Percentiles rank a stretch among this genome's conserved stretches.
Conservation (phyloP, 495 filamentous ascomycete species). For the Hypoxylon intermedium region DNA sequence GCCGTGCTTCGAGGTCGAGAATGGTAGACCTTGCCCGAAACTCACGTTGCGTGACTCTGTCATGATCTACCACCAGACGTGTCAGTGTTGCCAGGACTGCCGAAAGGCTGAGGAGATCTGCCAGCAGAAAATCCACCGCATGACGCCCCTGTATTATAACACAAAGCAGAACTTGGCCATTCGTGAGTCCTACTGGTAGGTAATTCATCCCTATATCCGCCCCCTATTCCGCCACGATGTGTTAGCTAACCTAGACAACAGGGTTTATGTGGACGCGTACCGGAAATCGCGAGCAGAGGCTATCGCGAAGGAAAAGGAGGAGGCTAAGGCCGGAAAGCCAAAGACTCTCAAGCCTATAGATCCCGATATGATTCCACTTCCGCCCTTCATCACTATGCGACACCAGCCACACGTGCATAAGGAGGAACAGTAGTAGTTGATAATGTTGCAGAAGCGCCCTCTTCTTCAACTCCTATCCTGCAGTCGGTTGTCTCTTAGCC, state of each 20-base stretch:
- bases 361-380: background rate
- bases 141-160: conserved; percentile 20
- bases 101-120: conserved; percentile 26
- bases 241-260: background rate
- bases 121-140: conserved; percentile 21
- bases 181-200: conserved; percentile 25
- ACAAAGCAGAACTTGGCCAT: background rate
- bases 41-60: background rate
- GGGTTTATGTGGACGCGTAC: background rate
- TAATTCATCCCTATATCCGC: background rate
- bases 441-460: no score
- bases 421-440: background rate
- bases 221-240: background rate
- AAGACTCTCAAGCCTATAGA: background rate
- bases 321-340: background rate
- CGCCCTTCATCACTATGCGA: background rate
- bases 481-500: no score
- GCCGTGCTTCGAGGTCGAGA: conserved; percentile 12
- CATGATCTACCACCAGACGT: conserved; percentile 9
- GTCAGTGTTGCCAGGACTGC: conserved; percentile 4
- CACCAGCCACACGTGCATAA: background rate
- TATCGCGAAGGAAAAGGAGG: background rate
- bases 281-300: background rate
- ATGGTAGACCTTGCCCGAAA: background rate
- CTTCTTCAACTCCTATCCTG: no score